Evolutionary conservation across 176 grass and related monocot genomes (phyloP), one percentile per base, ranked within the genome.

Genomic region (Rhipidocladum racemiflorum): DNA sequence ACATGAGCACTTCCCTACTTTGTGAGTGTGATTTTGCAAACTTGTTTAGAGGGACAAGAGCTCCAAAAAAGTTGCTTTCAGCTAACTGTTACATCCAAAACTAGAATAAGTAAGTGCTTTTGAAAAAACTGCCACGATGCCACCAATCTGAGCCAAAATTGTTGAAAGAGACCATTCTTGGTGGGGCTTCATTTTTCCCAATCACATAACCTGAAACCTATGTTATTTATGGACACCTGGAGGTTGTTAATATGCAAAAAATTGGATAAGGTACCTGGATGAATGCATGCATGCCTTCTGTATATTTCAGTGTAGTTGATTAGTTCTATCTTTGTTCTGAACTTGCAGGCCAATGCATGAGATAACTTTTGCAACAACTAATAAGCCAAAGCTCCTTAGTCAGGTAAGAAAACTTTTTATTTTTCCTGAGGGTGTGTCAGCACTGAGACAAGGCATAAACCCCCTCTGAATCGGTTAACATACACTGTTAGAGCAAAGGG

Each of bases 301-400:
- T 61, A 39, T 29, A 13, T 61, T 18, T 79, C 9, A 50, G 4
- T 60, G 27, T 75, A 80, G 35, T 60, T 80, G 15, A 51, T 81
- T 54, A 46, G 21, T 63, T 72, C 7, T 85, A 21, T 53, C 0
- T 74, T 13, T 60, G 27, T 90, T 79, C 38, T 81, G 68, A 66
- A 87, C 39, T 89, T 91, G 30, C 91, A 97, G 94, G 84, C 86
- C 89, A 27, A 93, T 87, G 91, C 91, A 97, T 73, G 88, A 97
- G 81, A 91, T 97, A 83, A 87, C 91, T 35, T 96, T 96, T 87
- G 87, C 94, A 71, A 83, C 82, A 68, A 82, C 79, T 89, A 85
- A 92, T 79, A 97, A 89, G 75, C 93, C 90, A 91, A 93, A 93
- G 73, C 86, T 92, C 59, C 91, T 97, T 67, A 97, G 88, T 83